These are phyloP conservation scores for Strigomonas oncopelti DNA, from an alignment of 208 protist species.

Conservation along the genomic window DNA sequence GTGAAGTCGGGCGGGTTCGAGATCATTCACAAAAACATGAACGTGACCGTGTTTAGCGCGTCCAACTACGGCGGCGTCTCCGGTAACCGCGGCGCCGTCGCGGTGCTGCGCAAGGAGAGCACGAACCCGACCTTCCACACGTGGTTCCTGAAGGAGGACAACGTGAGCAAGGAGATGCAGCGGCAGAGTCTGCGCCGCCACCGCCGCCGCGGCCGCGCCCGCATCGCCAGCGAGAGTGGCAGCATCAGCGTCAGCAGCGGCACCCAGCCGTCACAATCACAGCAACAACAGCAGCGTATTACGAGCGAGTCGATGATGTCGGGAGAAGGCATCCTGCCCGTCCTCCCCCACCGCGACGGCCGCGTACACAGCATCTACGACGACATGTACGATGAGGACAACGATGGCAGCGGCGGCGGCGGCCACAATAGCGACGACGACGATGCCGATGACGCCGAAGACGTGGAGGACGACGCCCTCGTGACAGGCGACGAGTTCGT, in stretches of 20 bases:
- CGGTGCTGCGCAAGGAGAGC: constrained; percentile 45
- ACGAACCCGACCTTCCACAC: constrained; percentile 75
- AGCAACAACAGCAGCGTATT: background rate
- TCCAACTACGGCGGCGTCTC: constrained; percentile 86
- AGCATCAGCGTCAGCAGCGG: background rate
- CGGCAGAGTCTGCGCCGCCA: constrained; percentile 10
- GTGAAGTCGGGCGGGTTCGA: constrained; percentile 86
- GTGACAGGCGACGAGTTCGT: constrained; percentile 11
- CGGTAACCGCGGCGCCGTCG: constrained; percentile 96
- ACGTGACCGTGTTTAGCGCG: constrained; percentile 83
- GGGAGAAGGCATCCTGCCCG: background rate
- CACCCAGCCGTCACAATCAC: background rate
- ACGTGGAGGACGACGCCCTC: background rate
- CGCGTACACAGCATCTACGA: background rate
- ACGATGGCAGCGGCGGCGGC: background rate
- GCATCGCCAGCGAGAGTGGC: background rate
- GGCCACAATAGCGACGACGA: background rate
- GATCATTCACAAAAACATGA: constrained; percentile 56
- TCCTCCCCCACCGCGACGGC: background rate
- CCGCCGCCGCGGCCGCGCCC: background rate
- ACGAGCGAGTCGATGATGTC: background rate
- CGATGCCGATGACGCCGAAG: background rate
- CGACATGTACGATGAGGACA: background rate
- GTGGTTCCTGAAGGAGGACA: constrained; percentile 65
- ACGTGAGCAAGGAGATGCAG: constrained; percentile 10